A percentile compares a stretch with the other conserved stretches of the same genome.
Conservation (phyloP, 441 rosid species). For the Cnidoscolus chayamansa region DNA sequence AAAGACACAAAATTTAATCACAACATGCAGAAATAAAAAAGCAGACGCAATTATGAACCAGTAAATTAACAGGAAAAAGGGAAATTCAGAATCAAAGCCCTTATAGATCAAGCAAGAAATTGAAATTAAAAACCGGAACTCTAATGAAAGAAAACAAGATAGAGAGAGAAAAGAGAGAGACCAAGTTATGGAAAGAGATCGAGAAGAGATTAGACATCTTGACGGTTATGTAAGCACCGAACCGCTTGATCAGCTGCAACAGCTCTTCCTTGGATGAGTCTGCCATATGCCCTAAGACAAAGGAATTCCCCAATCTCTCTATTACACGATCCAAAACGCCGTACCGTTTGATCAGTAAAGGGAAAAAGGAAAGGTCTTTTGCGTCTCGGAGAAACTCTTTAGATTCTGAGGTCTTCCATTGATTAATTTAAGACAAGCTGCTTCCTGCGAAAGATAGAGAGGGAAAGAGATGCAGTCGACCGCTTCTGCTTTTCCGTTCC, state of each 20-base stretch:
- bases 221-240: slow-evolving; percentile 73
- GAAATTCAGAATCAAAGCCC: background rate
- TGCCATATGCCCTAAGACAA: slow-evolving; percentile 44
- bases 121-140: too few relatives aligned
- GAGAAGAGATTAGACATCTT: slow-evolving; percentile 77
- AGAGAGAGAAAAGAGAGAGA: slow-evolving; percentile 21
- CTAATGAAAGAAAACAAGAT: too few relatives aligned
- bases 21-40: background rate
- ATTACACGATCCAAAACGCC: background rate
- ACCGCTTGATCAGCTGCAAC: slow-evolving; percentile 70
- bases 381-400: background rate
- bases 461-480: background rate
- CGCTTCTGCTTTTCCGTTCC: background rate
- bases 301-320: background rate
- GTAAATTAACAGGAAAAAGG: background rate
- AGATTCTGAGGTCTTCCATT: background rate
- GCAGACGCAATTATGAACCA: background rate
- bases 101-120: slow-evolving; percentile 25
- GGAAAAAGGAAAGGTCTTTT: background rate
- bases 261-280: slow-evolving; percentile 73
- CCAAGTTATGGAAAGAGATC: slow-evolving; percentile 62
- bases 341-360: background rate
- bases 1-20: too few relatives aligned
- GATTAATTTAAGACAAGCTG: background rate
- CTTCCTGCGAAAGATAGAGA: background rate